Evolutionary conservation across 75 land plant species (phyloP).

Genomic region (Sequoia sempervirens): DNA sequence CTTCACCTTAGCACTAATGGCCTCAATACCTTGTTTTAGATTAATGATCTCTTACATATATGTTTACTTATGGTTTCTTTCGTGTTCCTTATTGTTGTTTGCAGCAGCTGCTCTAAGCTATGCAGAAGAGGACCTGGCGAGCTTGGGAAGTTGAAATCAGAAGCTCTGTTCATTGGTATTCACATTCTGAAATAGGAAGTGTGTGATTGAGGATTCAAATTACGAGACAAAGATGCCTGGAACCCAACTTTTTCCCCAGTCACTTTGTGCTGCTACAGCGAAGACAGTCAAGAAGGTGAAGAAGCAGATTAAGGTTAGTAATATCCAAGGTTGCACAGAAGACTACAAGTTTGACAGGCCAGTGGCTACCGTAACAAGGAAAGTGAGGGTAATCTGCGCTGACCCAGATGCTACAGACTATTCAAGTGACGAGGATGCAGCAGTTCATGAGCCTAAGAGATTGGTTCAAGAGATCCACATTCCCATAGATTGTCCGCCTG

Average conservation of each 20-base stretch:
- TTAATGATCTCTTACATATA: background rate
- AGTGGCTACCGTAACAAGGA: background rate
- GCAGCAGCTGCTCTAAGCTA: constrained; percentile 7
- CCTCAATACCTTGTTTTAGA: background rate
- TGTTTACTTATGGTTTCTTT: background rate
- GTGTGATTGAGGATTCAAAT: background rate
- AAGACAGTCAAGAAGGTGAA: background rate
- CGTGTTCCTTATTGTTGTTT: background rate
- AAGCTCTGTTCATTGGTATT: background rate
- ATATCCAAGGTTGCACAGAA: background rate
- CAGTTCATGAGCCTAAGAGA: background rate
- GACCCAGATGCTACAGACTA: constrained; percentile 13
- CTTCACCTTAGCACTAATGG: background rate
- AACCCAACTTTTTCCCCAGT: background rate
- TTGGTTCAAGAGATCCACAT: constrained; percentile 9
- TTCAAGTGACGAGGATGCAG: constrained; percentile 9
- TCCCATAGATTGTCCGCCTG: background rate
- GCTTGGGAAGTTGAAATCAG: constrained; percentile 14
- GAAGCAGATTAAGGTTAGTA: background rate
- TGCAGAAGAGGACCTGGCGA: constrained; percentile 7
- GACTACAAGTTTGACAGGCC: background rate
- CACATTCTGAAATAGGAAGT: background rate
- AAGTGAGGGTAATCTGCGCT: constrained; percentile 1
- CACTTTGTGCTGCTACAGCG: background rate
- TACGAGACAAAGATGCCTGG: constrained; percentile 6